Evolutionary conservation across 441 rosid genomes (phyloP).

Genomic region (Corymbia citriodora): DNA sequence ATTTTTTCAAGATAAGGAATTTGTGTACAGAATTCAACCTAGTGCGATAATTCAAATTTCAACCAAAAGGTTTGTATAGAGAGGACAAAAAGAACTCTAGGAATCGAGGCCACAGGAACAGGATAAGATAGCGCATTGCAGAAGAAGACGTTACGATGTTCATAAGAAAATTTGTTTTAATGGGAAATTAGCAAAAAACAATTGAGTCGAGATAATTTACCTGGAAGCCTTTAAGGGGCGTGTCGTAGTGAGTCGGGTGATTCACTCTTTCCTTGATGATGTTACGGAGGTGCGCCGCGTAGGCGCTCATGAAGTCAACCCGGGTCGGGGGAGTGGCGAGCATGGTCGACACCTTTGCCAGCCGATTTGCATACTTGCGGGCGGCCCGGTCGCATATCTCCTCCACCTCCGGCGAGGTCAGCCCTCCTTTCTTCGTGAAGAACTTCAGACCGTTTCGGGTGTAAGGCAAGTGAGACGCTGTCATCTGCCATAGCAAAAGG

Average conservation of each 20-base stretch:
- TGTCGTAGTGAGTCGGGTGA: constrained; percentile 66
- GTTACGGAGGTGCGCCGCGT: constrained; percentile 57
- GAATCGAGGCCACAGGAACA: not conserved
- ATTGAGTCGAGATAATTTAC: constrained; percentile 16
- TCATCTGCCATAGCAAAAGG: constrained; percentile 48
- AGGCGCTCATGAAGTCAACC: constrained; percentile 73
- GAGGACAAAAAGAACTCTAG: not conserved
- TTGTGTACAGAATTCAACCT: not conserved
- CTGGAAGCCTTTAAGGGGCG: constrained; percentile 76
- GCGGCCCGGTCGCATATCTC: constrained; percentile 76
- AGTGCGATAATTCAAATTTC: not conserved
- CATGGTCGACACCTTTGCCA: constrained; percentile 54
- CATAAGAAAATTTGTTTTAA: not conserved
- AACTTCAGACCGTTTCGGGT: constrained; percentile 87
- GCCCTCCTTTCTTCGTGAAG: constrained; percentile 85
- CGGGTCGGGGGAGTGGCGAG: constrained; percentile 27
- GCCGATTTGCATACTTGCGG: constrained; percentile 57
- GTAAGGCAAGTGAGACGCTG: constrained; percentile 94
- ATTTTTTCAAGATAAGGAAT: constrained; percentile 4
- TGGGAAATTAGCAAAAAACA: not conserved
- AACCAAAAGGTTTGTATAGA: not conserved
- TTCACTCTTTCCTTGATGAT: constrained; percentile 72
- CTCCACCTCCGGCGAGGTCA: constrained; percentile 81
- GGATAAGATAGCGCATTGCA: not conserved
- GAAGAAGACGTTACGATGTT: not conserved